Base-by-base conservation (phyloP, 2,329 filamentous ascomycete genomes). In the Ascochyta clinopodiicola region DNA sequence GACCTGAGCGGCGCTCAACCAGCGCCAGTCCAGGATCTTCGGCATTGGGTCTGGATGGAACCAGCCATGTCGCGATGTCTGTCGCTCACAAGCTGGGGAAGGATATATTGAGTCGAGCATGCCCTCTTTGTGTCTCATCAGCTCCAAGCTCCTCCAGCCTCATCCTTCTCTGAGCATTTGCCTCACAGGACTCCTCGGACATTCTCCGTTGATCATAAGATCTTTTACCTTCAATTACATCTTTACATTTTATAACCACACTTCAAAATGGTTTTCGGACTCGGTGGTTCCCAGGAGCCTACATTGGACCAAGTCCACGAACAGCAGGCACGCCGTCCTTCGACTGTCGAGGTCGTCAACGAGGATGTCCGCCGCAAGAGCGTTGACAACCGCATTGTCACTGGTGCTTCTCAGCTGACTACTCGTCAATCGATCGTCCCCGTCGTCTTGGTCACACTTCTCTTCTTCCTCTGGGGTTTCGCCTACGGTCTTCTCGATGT, bases 381-480 rank as follows among this genome's bases (percentile, higher is more conserved):
- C 25, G 70, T 76, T 46, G 68, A 66, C 57, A 74, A 77, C 51
- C 69, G 63, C 19, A 37, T 60, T 10, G 59, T 77, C 43, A 76
- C 74, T 39, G 74, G 74, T 49, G 74, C 73, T 32, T 70, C 70
- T 4, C 71, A 72, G 36, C 68, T 81, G 43, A 79, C 78, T 15
- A 73, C 77, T 58, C 69, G 75, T 53, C 71, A 70, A 72, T 77
- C 82, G 48, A 79, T 83, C 67, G 75, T 80, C 59, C 81, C 81
- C 9, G 76, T 83, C 43, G 61, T 69, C 13, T 68, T 81, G 39
- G 77, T 81, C 69, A 81, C 78, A 38, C 73, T 75, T 29, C 74
- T 81, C 39, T 81, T 81, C 74, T 81, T 81, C 73, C 71, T 84
- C 50, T 85, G 83, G 83, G 82, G 66, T 22, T 80, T 81, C 50